These are phyloP conservation scores for Thermomyces lanuginosus DNA, from an alignment of 2,329 filamentous ascomycete genomes.

Conservation along the genomic window DNA sequence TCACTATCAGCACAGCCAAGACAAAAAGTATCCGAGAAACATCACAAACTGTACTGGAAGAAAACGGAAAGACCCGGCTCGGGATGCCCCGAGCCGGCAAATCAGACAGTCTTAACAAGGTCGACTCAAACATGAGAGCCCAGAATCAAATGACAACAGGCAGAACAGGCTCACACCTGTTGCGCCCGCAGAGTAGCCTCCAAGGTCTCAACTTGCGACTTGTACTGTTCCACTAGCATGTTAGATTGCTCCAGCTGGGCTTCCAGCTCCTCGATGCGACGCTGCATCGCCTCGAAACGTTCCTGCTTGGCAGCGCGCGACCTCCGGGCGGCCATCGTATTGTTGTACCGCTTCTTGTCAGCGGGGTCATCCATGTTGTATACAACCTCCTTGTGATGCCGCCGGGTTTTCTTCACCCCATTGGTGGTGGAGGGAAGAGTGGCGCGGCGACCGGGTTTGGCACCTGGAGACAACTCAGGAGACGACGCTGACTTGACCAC, in stretches of 20 bases:
- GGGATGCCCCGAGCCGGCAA: neutral
- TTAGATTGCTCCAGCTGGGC: constrained; percentile 23
- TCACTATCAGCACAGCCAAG: too few species aligned
- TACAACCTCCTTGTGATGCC: constrained; percentile 55
- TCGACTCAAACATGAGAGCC: constrained; percentile 9
- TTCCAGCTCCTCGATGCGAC: constrained; percentile 52
- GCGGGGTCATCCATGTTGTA: constrained; percentile 57
- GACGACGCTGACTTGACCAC: constrained; percentile 1
- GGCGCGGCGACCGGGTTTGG: constrained; percentile 7
- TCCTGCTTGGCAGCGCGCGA: constrained; percentile 74
- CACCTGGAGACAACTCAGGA: constrained; percentile 1
- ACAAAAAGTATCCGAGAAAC: constrained; percentile 6
- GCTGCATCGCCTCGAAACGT: constrained; percentile 58
- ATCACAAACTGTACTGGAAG: constrained; percentile 3
- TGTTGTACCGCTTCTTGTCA: constrained; percentile 86
- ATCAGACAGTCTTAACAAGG: constrained; percentile 6
- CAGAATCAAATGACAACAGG: constrained; percentile 3
- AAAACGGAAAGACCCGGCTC: neutral
- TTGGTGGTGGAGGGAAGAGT: constrained; percentile 26
- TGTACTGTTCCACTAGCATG: constrained; percentile 24
- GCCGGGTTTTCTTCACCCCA: constrained; percentile 30
- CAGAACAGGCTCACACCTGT: constrained; percentile 2
- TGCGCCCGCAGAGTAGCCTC: constrained; percentile 1
- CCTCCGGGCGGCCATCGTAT: constrained; percentile 85
- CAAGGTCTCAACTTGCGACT: constrained; percentile 3